Evolutionary conservation across 2,329 filamentous ascomycete genomes (phyloP).

Genomic region (Diaporthe australafricana): DNA sequence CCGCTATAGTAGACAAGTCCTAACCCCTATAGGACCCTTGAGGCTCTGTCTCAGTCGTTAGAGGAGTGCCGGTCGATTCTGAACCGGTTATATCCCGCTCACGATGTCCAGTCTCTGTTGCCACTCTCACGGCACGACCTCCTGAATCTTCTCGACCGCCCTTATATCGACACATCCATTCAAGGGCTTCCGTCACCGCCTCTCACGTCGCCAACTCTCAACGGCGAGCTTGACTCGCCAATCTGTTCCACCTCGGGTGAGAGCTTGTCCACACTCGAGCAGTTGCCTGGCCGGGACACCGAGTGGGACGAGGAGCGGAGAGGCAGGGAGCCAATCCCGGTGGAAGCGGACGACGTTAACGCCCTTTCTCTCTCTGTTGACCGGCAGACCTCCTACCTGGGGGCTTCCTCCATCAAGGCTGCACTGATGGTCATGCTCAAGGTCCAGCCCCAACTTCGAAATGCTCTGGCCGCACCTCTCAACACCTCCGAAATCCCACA

Average conservation of each 20-base stretch:
- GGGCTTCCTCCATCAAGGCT: conserved; percentile 80
- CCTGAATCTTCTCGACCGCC: conserved; percentile 65
- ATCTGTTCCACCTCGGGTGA: conserved; percentile 62
- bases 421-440: conserved; percentile 78
- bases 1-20: conserved; percentile 38
- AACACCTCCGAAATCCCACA: conserved; percentile 59
- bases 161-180: conserved; percentile 51
- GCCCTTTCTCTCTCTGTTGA: conserved; percentile 72
- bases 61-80: conserved; percentile 75
- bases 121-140: conserved; percentile 70
- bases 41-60: conserved; percentile 72
- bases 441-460: conserved; percentile 60
- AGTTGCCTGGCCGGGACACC: conserved; percentile 73
- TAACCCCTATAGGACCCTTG: conserved; percentile 60
- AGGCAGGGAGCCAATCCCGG: conserved; percentile 66
- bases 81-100: conserved; percentile 71
- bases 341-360: conserved; percentile 78
- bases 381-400: conserved; percentile 74
- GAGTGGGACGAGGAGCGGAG: conserved; percentile 75
- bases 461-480: conserved; percentile 59
- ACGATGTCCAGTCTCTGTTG: conserved; percentile 62
- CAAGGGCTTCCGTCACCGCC: conserved; percentile 64
- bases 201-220: conserved; percentile 57
- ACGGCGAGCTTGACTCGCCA: conserved; percentile 61
- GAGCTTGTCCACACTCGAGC: conserved; percentile 68